Evolutionary conservation across 108 stramenopile species (phyloP), one percentile per base, ranked within the genome.

Genomic region (Cyclotella cryptica): DNA sequence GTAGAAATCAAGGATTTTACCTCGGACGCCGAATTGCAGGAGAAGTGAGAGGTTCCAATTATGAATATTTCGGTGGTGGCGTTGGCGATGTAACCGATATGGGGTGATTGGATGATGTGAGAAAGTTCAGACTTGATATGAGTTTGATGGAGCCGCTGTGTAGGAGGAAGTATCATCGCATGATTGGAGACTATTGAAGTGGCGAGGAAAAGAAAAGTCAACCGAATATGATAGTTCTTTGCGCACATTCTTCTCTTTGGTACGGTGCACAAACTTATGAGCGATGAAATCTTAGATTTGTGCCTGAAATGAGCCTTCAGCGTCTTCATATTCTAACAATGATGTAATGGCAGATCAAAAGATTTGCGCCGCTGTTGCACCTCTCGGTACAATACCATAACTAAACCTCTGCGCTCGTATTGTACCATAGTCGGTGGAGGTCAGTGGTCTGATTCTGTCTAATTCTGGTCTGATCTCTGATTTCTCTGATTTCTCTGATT

Each of bases 1-100:
- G 49, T 30, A 47, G 63, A 41, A 40, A 87, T 85, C 49, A 87
- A 66, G n/a, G 70, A 66, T 53, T 68, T 69, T 21, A 87, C 87
- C 49, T 87, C 87, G 0, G 59, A 42, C 52, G 85, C 72, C 2
- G 87, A 87, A 57, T 83, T 85, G 66, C 84, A 87, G 63, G 61
- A 43, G 30, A 87, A 83, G 51, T 87, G 87, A 9, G 87, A 87
- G n/a, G 87, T 87, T 44, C 87, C 87, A 30, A 87, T 80, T 0
- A 87, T 84, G 53, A 79, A 83, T 30, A 81, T 52, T 45, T 74
- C 74, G 11, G 27, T 24, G 30, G 46, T 45, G 28, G 28, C 44
- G 41, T 74, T 49, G n/a, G 42, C 28, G 27, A 67, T 30, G 18
- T 71, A 71, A 24, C 72, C 80, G 24, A 81, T 70, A 28, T 81